Conservation (phyloP, 768 basidiomycete genomes). For the Clathrus columnatus region DNA sequence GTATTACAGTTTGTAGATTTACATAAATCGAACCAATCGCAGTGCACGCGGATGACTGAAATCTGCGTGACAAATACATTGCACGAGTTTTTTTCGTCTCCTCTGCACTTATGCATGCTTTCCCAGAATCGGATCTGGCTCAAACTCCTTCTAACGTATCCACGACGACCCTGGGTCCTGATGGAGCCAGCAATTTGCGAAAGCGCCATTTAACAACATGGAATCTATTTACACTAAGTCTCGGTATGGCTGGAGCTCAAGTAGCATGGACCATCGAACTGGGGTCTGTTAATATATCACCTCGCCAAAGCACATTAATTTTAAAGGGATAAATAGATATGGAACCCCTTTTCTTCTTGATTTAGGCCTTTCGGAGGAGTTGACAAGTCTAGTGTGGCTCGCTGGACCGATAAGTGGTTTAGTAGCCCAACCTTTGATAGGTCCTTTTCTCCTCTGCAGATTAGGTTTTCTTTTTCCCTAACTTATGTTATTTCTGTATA, state of each 20-base stretch:
- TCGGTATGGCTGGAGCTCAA: constrained; percentile 93
- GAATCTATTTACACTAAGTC: constrained; percentile 72
- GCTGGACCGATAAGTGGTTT: constrained; percentile 93
- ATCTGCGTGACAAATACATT: neutral
- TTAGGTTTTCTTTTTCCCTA: neutral
- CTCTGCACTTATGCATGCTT: neutral
- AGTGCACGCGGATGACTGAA: neutral
- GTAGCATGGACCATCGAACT: constrained; percentile 95
- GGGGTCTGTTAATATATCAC: constrained; percentile 45
- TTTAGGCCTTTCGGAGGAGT: constrained; percentile 74
- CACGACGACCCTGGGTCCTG: neutral
- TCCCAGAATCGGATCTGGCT: neutral
- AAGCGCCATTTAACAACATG: constrained; percentile 37
- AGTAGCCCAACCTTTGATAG: constrained; percentile 95
- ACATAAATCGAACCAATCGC: no score
- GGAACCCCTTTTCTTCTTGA: constrained; percentile 89
- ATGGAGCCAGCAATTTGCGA: neutral
- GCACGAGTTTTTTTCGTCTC: no score
- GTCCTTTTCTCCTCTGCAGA: constrained; percentile 33
- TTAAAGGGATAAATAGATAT: constrained; percentile 46
- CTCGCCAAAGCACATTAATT: neutral
- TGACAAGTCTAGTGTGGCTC: constrained; percentile 93
- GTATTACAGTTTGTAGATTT: no score
- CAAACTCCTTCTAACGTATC: neutral
- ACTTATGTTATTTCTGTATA: neutral